Percentiles rank a stretch among this genome's conserved stretches.
Evolutionary conservation across 345 rosid genomes (phyloP).

Genomic region (Diplotaxis tenuifolia): DNA sequence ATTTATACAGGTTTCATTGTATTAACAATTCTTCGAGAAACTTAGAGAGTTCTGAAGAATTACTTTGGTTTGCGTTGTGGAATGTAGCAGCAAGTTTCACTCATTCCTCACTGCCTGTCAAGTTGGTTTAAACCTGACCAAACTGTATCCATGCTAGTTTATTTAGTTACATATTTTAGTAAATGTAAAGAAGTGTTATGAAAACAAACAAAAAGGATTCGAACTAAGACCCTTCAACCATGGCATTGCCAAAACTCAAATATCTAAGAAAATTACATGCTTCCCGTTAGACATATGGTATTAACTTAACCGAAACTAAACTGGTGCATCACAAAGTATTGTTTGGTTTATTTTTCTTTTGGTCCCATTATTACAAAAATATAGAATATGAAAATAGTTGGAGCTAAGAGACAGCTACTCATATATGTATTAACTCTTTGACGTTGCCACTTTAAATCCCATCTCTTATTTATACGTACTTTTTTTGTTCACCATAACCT

Average conservation of each 20-base stretch:
- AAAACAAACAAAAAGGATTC: background rate
- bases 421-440: too few species aligned
- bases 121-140: background rate
- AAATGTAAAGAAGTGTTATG: background rate
- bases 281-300: background rate
- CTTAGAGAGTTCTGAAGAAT: background rate
- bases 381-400: conserved; percentile 2
- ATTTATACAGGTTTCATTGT: too few species aligned
- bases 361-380: conserved; percentile 5
- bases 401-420: conserved; percentile 28
- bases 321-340: background rate
- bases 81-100: background rate
- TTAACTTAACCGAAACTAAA: conserved; percentile 11
- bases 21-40: too few species aligned
- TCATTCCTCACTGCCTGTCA: too few species aligned
- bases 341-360: conserved; percentile 17
- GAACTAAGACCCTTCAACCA: background rate
- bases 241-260: background rate
- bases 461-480: too few species aligned
- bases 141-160: background rate
- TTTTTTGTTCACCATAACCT: conserved; percentile 29
- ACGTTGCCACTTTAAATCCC: too few species aligned
- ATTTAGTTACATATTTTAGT: background rate
- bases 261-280: background rate
- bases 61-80: background rate